A percentile compares a stretch with the other conserved stretches of the same genome.
phyloP scores from a whole-genome alignment of 1,284 basidiomycete genomes.

The Papiliotrema flavescens region DNA sequence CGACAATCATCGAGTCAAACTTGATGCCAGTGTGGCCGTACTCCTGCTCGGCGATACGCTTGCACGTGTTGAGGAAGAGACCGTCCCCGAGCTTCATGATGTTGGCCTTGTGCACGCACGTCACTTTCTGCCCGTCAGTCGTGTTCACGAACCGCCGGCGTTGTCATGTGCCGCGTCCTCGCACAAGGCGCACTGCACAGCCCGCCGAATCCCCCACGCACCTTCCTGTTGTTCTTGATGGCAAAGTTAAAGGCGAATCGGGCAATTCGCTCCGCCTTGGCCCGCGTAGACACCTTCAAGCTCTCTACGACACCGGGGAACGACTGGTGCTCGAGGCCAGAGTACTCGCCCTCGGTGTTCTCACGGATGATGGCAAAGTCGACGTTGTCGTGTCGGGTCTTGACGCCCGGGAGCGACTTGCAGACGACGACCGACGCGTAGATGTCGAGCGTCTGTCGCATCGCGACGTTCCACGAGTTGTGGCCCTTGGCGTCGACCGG shows the following conservation, averaged over 20 bases:
- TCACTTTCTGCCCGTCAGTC: slow-evolving; percentile 73
- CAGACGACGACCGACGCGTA: slow-evolving; percentile 98
- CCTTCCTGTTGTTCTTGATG: slow-evolving; percentile 96
- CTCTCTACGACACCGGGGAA: slow-evolving; percentile 98
- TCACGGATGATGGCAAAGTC: slow-evolving; percentile 99
- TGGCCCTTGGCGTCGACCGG: slow-evolving; percentile 94
- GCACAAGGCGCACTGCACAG: background rate
- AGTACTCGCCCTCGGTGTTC: slow-evolving; percentile 99
- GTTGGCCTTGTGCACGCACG: slow-evolving; percentile 99
- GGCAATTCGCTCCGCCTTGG: slow-evolving; percentile 94
- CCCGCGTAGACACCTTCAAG: slow-evolving; percentile 93
- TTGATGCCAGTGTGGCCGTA: slow-evolving; percentile 91
- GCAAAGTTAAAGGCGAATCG: slow-evolving; percentile 99
- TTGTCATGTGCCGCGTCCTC: background rate
- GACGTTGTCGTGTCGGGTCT: slow-evolving; percentile 93
- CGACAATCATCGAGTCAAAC: slow-evolving; percentile 98
- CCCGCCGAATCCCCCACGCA: slow-evolving; percentile 36
- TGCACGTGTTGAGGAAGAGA: slow-evolving; percentile 98
- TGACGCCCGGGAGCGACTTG: slow-evolving; percentile 96
- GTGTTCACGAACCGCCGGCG: background rate
- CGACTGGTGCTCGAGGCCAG: slow-evolving; percentile 95
- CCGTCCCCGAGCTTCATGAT: slow-evolving; percentile 99
- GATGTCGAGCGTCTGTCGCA: slow-evolving; percentile 99
- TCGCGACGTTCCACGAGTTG: slow-evolving; percentile 99
- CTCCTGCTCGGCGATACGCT: slow-evolving; percentile 80